Evolutionary conservation across 495 filamentous ascomycete species (phyloP), one percentile per base, ranked within the genome.

Genomic region (Monascus purpureus): DNA sequence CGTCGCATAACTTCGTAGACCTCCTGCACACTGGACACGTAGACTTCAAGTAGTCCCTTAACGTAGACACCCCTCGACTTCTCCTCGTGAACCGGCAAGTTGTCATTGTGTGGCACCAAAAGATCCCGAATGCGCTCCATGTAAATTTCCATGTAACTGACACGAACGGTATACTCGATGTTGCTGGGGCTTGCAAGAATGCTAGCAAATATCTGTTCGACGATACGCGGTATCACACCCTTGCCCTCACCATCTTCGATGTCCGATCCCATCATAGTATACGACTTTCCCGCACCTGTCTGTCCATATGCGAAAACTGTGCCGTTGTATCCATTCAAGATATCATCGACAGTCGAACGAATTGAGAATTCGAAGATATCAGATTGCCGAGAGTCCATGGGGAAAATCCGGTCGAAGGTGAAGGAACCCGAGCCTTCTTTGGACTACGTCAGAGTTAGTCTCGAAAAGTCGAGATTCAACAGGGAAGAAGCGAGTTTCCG

Each of bases 101-200:
- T 96, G 60, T 96, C 92, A 53, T 96, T 93, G 19, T 82, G 77
- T 6, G 90, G 90, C 7, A 75, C 75, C 37, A 97, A 52, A 15
- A 97, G 63, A 75, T 97, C 90, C 46, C 88, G 75, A 58, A 97
- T 95, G 32, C 79, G 75, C 59, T 97, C 90, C 90, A 97, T 97
- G 61, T 97, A 97, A 38, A 97, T 96, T 57, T 97, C 90, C 90
- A 97, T 96, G 56, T 97, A 97, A 49, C 86, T 93, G 37, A 97
- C 90, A 30, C 83, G 72, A 22, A 97, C 90, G 13, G 85, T 96
- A 54, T 95, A 97, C 55, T 97, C 90, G 51, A 97, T 95, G 41
- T 85, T 94, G 37, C 75, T 79, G 17, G 90, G 82, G 41, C 83
- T 92, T 4, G 79, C 73, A 43, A 93, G 57, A 47, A 97, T 96